A percentile compares a stretch with the other conserved stretches of the same genome.
These are phyloP conservation scores for Aphanomyces stellatus DNA, from an alignment of 352 stramenopile species.

Conservation along the genomic window DNA sequence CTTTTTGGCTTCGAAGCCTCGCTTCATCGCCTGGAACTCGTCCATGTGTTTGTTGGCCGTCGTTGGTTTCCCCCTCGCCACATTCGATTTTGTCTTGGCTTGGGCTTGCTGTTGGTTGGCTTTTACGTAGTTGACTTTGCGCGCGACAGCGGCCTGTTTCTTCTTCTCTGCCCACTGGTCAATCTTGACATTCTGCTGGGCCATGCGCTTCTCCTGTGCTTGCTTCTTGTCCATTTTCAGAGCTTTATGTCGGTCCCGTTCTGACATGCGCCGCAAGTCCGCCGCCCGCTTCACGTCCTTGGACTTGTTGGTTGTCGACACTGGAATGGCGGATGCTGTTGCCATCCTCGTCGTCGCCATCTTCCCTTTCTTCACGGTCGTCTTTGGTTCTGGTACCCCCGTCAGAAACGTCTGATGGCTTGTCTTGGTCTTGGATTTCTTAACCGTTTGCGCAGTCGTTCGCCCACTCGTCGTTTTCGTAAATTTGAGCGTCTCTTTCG, in stretches of 20 bases:
- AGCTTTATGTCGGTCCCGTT: slow-evolving; percentile 16
- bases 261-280: slow-evolving; percentile 14
- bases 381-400: neutral
- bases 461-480: slow-evolving; percentile 13
- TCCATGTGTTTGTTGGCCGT: slow-evolving; percentile 17
- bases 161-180: slow-evolving; percentile 19
- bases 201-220: neutral
- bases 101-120: neutral
- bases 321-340: neutral
- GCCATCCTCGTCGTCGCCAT: no score
- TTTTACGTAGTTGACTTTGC: slow-evolving; percentile 18
- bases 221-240: slow-evolving; percentile 7
- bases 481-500: slow-evolving; percentile 12
- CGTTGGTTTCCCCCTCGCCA: neutral
- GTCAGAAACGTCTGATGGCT: slow-evolving; percentile 13
- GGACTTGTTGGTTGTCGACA: neutral
- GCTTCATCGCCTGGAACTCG: slow-evolving; percentile 14
- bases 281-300: neutral
- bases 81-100: neutral
- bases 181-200: slow-evolving; percentile 11
- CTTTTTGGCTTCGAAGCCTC: slow-evolving; percentile 14
- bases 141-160: neutral
- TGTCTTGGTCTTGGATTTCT: neutral
- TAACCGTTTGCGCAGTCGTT: slow-evolving; percentile 5
- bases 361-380: neutral